phyloP scores from a whole-genome alignment of 1,284 basidiomycete genomes.

The Leccinum subfulvum region DNA sequence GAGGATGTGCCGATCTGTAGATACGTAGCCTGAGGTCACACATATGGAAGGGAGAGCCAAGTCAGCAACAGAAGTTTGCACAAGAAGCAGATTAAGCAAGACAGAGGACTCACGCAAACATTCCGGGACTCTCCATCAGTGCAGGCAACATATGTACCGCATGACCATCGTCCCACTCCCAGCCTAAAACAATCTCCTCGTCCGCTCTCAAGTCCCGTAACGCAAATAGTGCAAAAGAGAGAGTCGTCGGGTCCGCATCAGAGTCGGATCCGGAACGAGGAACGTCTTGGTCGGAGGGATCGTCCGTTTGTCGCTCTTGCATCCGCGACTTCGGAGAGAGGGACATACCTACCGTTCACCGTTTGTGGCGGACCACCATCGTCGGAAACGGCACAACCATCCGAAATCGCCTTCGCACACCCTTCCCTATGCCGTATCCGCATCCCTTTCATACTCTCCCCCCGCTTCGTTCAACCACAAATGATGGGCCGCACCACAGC shows the following conservation, averaged over 20 bases:
- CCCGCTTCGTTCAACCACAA: constrained; percentile 39
- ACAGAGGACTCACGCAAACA: constrained; percentile 50
- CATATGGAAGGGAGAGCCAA: not conserved
- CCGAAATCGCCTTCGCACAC: constrained; percentile 14
- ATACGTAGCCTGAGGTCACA: not conserved
- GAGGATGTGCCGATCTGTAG: constrained; percentile 48
- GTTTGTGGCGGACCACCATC: constrained; percentile 4
- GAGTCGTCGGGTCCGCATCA: constrained; percentile 41
- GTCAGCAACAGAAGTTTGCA: constrained; percentile 6
- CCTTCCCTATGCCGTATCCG: constrained; percentile 22
- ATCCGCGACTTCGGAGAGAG: constrained; percentile 11
- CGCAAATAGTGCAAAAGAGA: constrained; percentile 85
- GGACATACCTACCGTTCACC: constrained; percentile 13
- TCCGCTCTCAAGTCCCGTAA: constrained; percentile 71
- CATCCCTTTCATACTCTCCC: constrained; percentile 14
- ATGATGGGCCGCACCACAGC: constrained; percentile 58
- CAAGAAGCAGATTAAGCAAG: constrained; percentile 5
- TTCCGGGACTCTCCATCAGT: constrained; percentile 55
- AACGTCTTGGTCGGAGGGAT: constrained; percentile 24
- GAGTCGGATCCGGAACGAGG: constrained; percentile 36
- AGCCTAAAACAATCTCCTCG: constrained; percentile 89
- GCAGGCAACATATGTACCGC: constrained; percentile 81
- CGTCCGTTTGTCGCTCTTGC: constrained; percentile 14
- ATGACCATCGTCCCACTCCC: constrained; percentile 97
- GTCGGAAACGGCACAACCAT: constrained; percentile 2